These are phyloP conservation scores for Lasiosphaeria hispida DNA, from an alignment of 495 filamentous ascomycete genomes.

Conservation along the genomic window DNA sequence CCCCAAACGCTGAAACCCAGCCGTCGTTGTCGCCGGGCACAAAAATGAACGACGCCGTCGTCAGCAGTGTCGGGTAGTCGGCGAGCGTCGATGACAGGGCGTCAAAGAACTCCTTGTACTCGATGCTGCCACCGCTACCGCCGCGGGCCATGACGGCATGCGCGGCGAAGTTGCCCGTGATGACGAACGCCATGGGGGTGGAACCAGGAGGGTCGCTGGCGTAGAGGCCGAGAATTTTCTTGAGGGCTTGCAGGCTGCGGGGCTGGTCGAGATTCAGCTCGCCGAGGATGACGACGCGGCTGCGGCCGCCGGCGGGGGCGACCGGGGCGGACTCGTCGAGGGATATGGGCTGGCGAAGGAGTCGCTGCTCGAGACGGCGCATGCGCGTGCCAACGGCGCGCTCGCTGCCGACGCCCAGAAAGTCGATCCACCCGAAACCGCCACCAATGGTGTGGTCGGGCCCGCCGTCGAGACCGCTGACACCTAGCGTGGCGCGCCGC, in stretches of 20 bases:
- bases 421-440: conserved; percentile 96
- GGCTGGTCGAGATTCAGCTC: conserved; percentile 85
- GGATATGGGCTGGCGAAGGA: conserved; percentile 31
- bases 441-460: conserved; percentile 63
- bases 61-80: conserved; percentile 82
- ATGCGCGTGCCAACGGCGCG: conserved; percentile 78
- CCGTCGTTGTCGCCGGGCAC: conserved; percentile 96
- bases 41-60: conserved; percentile 78
- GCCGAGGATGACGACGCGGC: conserved; percentile 68
- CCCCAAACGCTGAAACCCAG: conserved; percentile 81
- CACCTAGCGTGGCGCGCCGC: conserved; percentile 72
- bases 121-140: conserved; percentile 71
- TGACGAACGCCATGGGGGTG: conserved; percentile 72
- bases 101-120: conserved; percentile 94
- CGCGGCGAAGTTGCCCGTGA: conserved; percentile 82
- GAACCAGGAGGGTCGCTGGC: conserved; percentile 57
- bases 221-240: conserved; percentile 71
- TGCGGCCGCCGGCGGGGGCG: conserved; percentile 22
- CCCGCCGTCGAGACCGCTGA: conserved; percentile 50
- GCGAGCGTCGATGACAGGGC: conserved; percentile 75
- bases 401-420: conserved; percentile 86
- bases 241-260: conserved; percentile 69
- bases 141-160: conserved; percentile 69
- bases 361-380: conserved; percentile 65
- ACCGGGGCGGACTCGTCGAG: conserved; percentile 15